Conservation (phyloP, 768 basidiomycete species). For the Cubamyces lactineus region DNA sequence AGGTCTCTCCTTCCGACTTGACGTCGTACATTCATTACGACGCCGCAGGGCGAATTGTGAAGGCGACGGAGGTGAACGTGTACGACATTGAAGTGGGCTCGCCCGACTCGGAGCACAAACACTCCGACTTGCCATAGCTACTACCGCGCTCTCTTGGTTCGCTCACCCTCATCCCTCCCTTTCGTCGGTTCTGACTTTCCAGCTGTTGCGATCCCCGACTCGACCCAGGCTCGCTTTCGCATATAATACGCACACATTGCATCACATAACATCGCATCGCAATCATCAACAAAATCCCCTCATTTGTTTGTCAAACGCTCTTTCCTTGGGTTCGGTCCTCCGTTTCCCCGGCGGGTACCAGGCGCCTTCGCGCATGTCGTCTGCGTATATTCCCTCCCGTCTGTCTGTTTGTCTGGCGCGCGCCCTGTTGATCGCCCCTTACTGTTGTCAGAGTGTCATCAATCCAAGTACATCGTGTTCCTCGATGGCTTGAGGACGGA, state of each 20-base stretch:
- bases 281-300: too few species aligned
- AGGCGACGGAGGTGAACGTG: conserved; percentile 31
- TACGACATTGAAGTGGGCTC: conserved; percentile 64
- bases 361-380: too few species aligned
- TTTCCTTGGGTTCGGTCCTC: too few species aligned
- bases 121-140: conserved; percentile 36
- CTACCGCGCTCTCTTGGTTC: neutral
- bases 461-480: neutral
- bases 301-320: too few species aligned
- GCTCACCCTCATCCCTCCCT: neutral
- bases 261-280: too few species aligned
- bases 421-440: neutral
- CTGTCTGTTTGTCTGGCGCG: neutral
- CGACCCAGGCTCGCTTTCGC: too few species aligned
- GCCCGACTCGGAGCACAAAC: conserved; percentile 64
- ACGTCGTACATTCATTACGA: conserved; percentile 54
- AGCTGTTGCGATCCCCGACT: too few species aligned
- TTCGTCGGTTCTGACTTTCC: neutral
- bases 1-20: conserved; percentile 23
- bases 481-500: neutral
- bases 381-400: neutral
- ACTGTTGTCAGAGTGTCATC: neutral
- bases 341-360: too few species aligned
- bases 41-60: conserved; percentile 50
- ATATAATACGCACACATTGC: too few species aligned